Evolutionary conservation across 2,329 filamentous ascomycete genomes (phyloP).

Genomic region (Pseudocercospora fuligena): DNA sequence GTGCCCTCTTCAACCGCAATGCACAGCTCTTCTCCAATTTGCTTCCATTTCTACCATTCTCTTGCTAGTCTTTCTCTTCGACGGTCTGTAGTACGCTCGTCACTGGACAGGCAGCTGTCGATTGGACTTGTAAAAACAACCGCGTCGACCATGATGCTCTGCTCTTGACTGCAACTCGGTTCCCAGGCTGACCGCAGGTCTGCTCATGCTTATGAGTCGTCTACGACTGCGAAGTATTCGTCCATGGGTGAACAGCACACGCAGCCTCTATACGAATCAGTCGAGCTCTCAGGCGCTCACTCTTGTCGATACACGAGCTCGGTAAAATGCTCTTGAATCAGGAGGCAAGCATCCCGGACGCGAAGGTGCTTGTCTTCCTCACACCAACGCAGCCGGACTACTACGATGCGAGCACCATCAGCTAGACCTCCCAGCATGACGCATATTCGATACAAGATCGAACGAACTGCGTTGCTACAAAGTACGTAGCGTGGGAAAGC

Average conservation of each 20-base stretch:
- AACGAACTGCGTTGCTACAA: background rate
- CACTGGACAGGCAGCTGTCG: background rate
- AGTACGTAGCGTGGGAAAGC: background rate
- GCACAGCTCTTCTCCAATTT: background rate
- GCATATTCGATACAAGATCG: too few relatives aligned
- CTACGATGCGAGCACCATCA: background rate
- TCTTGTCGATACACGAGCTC: background rate
- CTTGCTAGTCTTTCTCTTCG: background rate
- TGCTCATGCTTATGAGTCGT: background rate
- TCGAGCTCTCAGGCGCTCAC: background rate
- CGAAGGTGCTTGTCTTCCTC: too few relatives aligned
- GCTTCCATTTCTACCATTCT: background rate
- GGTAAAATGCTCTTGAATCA: background rate
- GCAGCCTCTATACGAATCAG: background rate
- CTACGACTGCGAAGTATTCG: too few relatives aligned
- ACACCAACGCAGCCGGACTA: background rate
- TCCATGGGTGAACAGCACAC: too few relatives aligned
- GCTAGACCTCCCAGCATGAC: too few relatives aligned
- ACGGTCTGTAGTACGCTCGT: background rate
- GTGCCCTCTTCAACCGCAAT: background rate
- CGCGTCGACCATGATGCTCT: background rate
- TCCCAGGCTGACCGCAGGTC: background rate
- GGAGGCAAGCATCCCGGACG: background rate
- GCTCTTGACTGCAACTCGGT: background rate
- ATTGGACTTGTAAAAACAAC: background rate